Evolutionary conservation across 1,139 yeast species (phyloP).

Genomic region (Taiozyma sp.): DNA sequence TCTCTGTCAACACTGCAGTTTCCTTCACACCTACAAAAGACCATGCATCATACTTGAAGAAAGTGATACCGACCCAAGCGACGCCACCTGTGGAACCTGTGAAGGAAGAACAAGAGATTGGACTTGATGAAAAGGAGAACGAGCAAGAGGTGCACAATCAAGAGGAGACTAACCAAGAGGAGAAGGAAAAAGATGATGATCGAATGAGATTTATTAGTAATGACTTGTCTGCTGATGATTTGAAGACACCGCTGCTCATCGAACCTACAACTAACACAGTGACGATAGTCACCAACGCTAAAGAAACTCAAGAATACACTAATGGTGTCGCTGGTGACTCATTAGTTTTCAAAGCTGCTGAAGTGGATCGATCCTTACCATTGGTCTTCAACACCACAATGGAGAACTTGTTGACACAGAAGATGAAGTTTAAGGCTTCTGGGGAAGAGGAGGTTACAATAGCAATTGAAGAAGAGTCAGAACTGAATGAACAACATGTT

Average conservation of each 20-base stretch:
- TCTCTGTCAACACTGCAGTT: background rate
- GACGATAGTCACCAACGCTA: background rate
- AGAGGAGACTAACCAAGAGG: background rate
- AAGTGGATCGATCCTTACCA: slow-evolving; percentile 1
- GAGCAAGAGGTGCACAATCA: background rate
- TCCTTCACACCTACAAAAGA: background rate
- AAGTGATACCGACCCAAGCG: background rate
- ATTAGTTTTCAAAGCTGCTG: slow-evolving; percentile 1
- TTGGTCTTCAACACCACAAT: slow-evolving; percentile 10
- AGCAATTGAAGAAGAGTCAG: background rate
- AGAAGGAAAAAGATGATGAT: background rate
- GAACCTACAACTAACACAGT: slow-evolving; percentile 3
- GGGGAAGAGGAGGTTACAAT: slow-evolving; percentile 5
- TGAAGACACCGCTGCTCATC: slow-evolving; percentile 6
- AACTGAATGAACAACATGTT: background rate
- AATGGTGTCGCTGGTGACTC: background rate
- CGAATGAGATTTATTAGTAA: background rate
- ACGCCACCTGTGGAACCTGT: background rate
- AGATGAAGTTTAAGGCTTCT: slow-evolving; percentile 5
- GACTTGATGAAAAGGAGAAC: background rate
- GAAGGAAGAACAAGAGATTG: background rate
- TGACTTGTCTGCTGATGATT: slow-evolving; percentile 1
- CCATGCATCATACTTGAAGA: background rate
- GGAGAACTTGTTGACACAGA: slow-evolving; percentile 7
- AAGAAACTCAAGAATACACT: background rate